Percentiles rank a stretch among this genome's conserved stretches.
Conservation (phyloP, 441 rosid species). For the Hura crepitans region DNA sequence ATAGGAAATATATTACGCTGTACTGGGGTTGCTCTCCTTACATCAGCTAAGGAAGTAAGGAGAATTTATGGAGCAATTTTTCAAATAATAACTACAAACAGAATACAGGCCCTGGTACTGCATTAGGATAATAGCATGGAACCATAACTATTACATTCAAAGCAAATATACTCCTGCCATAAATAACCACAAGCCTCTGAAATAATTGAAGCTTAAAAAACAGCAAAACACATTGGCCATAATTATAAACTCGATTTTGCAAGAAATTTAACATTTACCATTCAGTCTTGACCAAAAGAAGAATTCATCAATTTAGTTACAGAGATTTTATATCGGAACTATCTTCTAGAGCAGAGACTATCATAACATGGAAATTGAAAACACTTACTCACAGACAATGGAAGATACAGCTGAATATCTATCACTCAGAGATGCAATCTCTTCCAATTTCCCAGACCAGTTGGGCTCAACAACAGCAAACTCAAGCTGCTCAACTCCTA, state of each 20-base stretch:
- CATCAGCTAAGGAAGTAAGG: neutral
- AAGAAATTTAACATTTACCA: neutral
- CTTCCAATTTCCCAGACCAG: conserved; percentile 66
- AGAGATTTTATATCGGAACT: conserved; percentile 10
- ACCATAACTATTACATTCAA: neutral
- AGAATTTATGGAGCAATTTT: neutral
- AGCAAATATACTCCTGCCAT: neutral
- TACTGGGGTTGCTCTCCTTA: neutral
- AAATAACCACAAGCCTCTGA: conserved; percentile 7
- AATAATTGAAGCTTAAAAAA: conserved; percentile 9
- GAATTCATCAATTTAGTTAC: neutral
- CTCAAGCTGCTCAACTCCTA: conserved; percentile 77
- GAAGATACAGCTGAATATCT: conserved; percentile 63
- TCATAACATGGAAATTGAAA: conserved; percentile 8
- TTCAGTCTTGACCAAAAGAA: neutral
- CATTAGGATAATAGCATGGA: neutral
- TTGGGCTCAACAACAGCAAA: conserved; percentile 54
- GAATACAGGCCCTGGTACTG: neutral
- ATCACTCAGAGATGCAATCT: conserved; percentile 53
- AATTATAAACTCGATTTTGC: neutral
- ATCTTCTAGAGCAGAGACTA: neutral
- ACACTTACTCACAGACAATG: conserved; percentile 52
- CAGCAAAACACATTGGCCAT: neutral
- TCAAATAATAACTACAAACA: neutral
- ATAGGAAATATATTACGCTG: neutral